Conservation (phyloP, 1,284 basidiomycete genomes). For the Cutaneotrichosporon dermatis region DNA sequence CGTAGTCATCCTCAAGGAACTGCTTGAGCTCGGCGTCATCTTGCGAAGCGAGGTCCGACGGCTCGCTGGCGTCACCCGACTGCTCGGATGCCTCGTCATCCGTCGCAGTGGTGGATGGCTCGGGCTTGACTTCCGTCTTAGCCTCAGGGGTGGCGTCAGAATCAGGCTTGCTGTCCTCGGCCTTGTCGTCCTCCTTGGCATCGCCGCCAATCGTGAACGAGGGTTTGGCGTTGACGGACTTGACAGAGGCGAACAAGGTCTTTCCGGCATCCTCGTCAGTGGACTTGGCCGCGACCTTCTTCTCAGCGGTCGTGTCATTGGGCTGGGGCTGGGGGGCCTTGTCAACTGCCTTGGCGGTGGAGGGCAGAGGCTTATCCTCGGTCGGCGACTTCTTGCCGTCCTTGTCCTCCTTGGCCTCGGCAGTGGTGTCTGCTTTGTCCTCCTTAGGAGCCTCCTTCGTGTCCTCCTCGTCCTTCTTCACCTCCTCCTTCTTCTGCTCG, state of each 20-base stretch:
- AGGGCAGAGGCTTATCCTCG: neutral
- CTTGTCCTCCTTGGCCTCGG: no score
- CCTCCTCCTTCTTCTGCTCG: slow-evolving; percentile 1
- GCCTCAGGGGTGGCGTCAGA: no score
- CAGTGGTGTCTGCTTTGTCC: no score
- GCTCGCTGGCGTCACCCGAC: neutral
- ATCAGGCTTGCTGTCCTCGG: neutral
- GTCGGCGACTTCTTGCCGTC: no score
- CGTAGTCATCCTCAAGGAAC: neutral
- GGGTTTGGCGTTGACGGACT: no score
- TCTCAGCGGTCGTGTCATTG: neutral
- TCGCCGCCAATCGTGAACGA: no score
- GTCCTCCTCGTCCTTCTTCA: slow-evolving; percentile 1
- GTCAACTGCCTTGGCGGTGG: neutral
- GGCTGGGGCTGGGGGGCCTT: neutral
- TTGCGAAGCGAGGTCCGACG: neutral
- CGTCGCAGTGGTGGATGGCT: no score
- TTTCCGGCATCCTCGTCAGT: no score
- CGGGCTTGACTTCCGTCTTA: no score
- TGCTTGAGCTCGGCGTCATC: slow-evolving; percentile 8
- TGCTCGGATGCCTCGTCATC: neutral
- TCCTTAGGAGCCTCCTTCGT: no score
- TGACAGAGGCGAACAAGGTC: no score
- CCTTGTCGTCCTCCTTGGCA: neutral
- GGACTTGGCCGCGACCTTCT: no score